Evolutionary conservation across 768 basidiomycete species (phyloP), one percentile per base, ranked within the genome.

Genomic region (Termitomyces sp.): DNA sequence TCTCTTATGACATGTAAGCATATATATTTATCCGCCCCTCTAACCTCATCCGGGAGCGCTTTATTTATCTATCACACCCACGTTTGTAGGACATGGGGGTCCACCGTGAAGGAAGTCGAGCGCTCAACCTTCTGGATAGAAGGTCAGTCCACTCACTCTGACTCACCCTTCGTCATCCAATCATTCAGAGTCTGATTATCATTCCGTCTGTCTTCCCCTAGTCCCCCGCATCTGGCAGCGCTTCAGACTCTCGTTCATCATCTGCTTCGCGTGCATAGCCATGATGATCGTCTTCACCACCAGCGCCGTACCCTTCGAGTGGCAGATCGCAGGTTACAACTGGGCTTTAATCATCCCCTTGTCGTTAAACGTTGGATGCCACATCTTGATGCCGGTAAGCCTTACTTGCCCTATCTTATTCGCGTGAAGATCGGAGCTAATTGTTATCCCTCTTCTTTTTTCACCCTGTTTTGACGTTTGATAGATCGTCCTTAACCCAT

Each of bases 81-180:
- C 39, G 20, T 27, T 45, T 50, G 23, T 46, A 80, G 77, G 79
- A 79, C 78, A 32, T 81, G 79, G 79, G 79, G 79, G 27, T 79
- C 79, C 27, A 81, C 79, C 1, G 78, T 73, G 61, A 94, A 95
- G 70, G 90, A 91, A 71, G 90, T 94, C 49, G 88, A 93, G 64
- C 79, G 83, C 27, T 90, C 88, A 2, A 91, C 92, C 54, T 93
- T 95, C 76, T 93, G 89, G 83, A 83, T 91, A 59, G 92, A 95
- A 72, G 73, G 74, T 69, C 36, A 43, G 43, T 12, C 32, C 15
- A 36, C 16, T 36, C n/a, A 3, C 9, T 3, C 29, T 29, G 3
- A 29, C 9, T 29, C 29, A 29, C 3, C 29, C 29, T 9, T 29
- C 29, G 9, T 29, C 29, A 29, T 29, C 29, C n/a, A 49, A 43